Conservation (phyloP, 176 grass and related monocot genomes). For the Oryza officinalis region DNA sequence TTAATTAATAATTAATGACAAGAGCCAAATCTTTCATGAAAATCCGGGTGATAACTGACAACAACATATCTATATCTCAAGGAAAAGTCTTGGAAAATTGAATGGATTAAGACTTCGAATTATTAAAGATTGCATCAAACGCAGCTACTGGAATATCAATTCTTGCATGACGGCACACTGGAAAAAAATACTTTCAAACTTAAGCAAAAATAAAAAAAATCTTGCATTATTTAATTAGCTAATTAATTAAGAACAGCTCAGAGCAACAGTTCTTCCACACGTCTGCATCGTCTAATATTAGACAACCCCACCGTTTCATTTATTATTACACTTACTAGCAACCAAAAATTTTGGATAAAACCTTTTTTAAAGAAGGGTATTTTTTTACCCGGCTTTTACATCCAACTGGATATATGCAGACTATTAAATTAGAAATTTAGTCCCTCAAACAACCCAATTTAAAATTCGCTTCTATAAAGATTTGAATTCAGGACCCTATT, state of each 20-base stretch:
- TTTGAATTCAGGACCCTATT: too few relatives aligned
- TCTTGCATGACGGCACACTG: neutral
- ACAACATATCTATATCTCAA: neutral
- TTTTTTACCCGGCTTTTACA: too few relatives aligned
- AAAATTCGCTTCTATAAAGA: too few relatives aligned
- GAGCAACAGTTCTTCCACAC: neutral
- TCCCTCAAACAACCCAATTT: too few relatives aligned
- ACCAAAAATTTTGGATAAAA: too few relatives aligned
- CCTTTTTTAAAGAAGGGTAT: too few relatives aligned
- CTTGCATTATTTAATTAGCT: neutral
- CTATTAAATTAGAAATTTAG: too few relatives aligned
- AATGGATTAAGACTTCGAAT: neutral
- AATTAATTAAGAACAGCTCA: neutral
- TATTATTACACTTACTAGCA: too few relatives aligned
- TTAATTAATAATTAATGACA: constrained; percentile 18
- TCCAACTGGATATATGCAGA: too few relatives aligned
- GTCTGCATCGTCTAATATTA: neutral
- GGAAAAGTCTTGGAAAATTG: neutral
- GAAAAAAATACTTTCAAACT: neutral
- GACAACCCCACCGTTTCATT: too few relatives aligned
- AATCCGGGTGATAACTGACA: constrained; percentile 25
- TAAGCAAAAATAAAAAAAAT: neutral
- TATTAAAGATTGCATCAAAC: neutral
- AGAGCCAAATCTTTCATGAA: constrained; percentile 23
- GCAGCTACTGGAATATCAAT: neutral